Evolutionary conservation across 108 stramenopile species (phyloP).

Genomic region (Pseudonitzschia delicatissima): DNA sequence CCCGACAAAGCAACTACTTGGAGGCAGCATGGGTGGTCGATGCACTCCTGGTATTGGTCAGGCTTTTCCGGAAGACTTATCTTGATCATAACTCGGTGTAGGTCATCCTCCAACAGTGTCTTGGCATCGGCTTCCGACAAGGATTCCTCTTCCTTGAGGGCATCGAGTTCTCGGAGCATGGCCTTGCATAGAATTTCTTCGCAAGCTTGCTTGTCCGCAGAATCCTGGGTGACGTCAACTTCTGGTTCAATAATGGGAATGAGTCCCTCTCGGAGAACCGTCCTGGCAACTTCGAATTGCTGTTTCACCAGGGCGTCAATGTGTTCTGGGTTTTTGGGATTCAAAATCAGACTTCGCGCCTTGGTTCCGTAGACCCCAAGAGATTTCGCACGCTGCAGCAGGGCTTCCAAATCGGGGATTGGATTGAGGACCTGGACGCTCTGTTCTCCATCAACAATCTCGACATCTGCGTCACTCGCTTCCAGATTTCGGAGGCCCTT

Average conservation of each 20-base stretch:
- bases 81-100: constrained; percentile 59
- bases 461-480: too few species aligned
- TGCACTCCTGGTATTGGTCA: constrained; percentile 59
- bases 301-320: constrained; percentile 75
- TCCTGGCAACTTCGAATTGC: constrained; percentile 70
- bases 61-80: constrained; percentile 55
- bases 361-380: constrained; percentile 74
- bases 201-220: constrained; percentile 53
- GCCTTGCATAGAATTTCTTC: constrained; percentile 54
- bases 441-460: constrained; percentile 31
- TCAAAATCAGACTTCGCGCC: constrained; percentile 66
- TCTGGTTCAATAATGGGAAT: constrained; percentile 85
- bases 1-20: constrained; percentile 76
- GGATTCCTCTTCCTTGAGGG: constrained; percentile 42
- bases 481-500: constrained; percentile 43
- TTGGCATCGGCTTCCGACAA: too few species aligned
- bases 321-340: constrained; percentile 46
- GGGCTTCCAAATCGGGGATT: constrained; percentile 50
- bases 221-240: constrained; percentile 48
- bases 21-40: constrained; percentile 62
- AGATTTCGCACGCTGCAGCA: constrained; percentile 38
- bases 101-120: not conserved
- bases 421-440: constrained; percentile 84
- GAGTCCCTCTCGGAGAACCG: constrained; percentile 53
- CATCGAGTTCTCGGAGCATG: constrained; percentile 60